Evolutionary conservation across 2,329 filamentous ascomycete species (phyloP), one percentile per base, ranked within the genome.

Genomic region (Sarocladium oryzae): DNA sequence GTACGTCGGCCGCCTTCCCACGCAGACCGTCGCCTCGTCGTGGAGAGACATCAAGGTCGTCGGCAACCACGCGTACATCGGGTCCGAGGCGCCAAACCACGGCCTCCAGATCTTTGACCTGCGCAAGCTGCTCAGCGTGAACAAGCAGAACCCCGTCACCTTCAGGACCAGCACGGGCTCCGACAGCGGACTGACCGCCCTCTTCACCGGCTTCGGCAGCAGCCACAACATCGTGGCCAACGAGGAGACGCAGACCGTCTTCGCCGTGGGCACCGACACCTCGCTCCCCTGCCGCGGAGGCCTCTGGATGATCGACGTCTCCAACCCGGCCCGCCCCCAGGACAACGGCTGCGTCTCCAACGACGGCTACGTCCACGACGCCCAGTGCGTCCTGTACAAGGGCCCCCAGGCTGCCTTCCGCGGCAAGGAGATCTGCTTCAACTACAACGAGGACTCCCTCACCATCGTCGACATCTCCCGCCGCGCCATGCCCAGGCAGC

Each of bases 51-150:
- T 73, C 57, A 66, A 67, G 24, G 67, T 69, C 1, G 70, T 67
- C 53, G 61, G 62, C 49, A 57, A 67, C 58, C 65, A 63, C 46
- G 62, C 60, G 24, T 59, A 71, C 53, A 69, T 73, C 11, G 70
- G 70, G 23, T 69, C 67, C 18, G 70, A 73, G 56, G 75, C 77
- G 1, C 58, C 61, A 6, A 63, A 65, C 36, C 81, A 84, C 56
- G 77, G 78, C 20, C 71, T 85, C n/a, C 81, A 85, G 63, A 76
- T 85, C 60, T 85, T 85, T 53, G 80, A 85, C 57, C 70, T 83
- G 68, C 75, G 67, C 56, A 81, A 66, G 65, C 68, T 81, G 3
- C 60, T 75, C n/a, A 63, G 63, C 13, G 61, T 79, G 41, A 63
- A 75, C 57, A 68, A 73, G 0, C 59, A 69, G 4, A 65, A 62